Evolutionary conservation across 108 stramenopile genomes (phyloP), one percentile per base, ranked within the genome.

Genomic region (Nannochloropsis salina): DNA sequence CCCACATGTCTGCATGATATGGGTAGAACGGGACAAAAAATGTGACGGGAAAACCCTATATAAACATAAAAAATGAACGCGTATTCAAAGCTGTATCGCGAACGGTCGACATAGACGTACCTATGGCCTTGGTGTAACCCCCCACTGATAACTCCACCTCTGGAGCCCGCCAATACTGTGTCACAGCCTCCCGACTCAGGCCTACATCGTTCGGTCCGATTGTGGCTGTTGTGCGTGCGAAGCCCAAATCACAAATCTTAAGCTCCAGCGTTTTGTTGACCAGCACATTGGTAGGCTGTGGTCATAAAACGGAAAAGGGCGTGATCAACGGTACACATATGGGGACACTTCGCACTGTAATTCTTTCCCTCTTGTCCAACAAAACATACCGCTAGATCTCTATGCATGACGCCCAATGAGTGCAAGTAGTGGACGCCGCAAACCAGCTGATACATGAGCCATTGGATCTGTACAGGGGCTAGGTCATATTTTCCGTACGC

Each of bases 391-490:
- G 61, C 61, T 6, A 74, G 61, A 8, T 74, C 61, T 6, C 61
- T 15, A 74, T 74, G 61, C 61, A 74, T 74, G 61, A 74, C 61
- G 20, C 61, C 61, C 20, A 74, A n/a, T 2, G 61, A 74, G 61
- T 74, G 61, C 61, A 74, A n/a, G 61, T 74, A 74, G 61, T 74
- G 61, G 8, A 74, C n/a, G 61, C 61, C 61, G 61, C 61, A 74
- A n/a, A 74, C 61, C 4, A 74, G 61, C 8, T 74, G 61, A n/a
- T 74, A 74, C 61, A 74, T 74, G 61, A 74, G 61, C 61, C 61
- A 74, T n/a, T 74, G 61, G n/a, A 74, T 74, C 61, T 74, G 61
- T n/a, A 74, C 61, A n/a, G 61, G 61, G 20, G 61, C 61, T n/a
- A 74, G 6, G 8, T 74, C 61, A 6, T 74, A 74, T n/a, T 74